Conservation (phyloP, 192 early-diverging fungal genomes). For the Backusella australiensis region DNA sequence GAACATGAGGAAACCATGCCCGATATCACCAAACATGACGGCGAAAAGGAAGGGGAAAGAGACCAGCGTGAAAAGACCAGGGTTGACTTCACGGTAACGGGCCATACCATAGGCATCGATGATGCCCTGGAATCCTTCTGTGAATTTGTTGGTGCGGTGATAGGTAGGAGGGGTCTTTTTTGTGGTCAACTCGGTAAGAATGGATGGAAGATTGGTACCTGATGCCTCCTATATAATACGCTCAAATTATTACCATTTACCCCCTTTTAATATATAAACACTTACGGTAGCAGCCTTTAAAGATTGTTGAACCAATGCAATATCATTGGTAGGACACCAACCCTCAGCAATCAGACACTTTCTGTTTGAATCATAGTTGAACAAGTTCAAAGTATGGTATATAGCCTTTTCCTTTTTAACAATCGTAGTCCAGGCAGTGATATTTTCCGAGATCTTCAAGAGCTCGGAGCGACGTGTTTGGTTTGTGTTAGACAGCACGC, state of each 20-base stretch:
- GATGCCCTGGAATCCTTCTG: conserved; percentile 94
- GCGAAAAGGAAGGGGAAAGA: conserved; percentile 99
- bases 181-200: conserved; percentile 85
- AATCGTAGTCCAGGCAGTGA: conserved; percentile 86
- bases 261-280: background rate
- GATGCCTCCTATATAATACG: conserved; percentile 26
- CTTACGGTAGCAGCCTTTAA: conserved; percentile 72
- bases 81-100: conserved; percentile 96
- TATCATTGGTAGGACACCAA: conserved; percentile 91
- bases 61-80: conserved; percentile 94
- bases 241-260: background rate
- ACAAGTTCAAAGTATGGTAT: conserved; percentile 94
- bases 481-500: conserved; percentile 81
- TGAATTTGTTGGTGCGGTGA: conserved; percentile 95
- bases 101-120: conserved; percentile 98
- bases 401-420: conserved; percentile 98
- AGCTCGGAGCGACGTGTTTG: conserved; percentile 84
- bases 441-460: conserved; percentile 77
- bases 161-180: conserved; percentile 91
- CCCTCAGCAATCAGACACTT: conserved; percentile 97
- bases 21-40: conserved; percentile 99
- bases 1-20: conserved; percentile 90
- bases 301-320: conserved; percentile 78
- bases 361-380: conserved; percentile 91
- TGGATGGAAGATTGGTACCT: conserved; percentile 86